These are phyloP conservation scores for Cucumis variabilis DNA, from an alignment of 331 rosid species.

Conservation along the genomic window DNA sequence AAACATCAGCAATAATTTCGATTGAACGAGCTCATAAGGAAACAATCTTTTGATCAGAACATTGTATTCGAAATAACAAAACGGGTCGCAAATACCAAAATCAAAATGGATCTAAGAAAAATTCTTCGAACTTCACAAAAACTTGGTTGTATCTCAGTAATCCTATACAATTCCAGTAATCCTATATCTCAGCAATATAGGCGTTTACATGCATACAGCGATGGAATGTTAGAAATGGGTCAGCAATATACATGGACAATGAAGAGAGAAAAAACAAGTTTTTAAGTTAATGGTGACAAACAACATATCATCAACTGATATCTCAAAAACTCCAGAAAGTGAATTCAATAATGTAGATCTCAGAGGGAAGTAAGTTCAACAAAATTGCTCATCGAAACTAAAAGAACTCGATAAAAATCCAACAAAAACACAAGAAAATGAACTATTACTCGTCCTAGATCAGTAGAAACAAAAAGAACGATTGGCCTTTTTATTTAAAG, in stretches of 20 bases:
- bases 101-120: background rate
- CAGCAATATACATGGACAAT: too few species aligned
- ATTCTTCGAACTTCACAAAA: background rate
- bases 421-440: constrained; percentile 16
- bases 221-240: background rate
- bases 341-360: background rate
- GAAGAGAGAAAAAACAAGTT: too few species aligned
- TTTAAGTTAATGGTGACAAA: background rate
- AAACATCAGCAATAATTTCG: too few species aligned
- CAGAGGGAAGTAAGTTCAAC: background rate
- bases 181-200: too few species aligned
- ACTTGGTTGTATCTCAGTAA: too few species aligned
- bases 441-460: constrained; percentile 15
- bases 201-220: background rate
- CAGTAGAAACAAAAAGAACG: background rate
- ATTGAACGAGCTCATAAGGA: too few species aligned
- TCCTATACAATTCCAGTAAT: too few species aligned
- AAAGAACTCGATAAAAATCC: background rate
- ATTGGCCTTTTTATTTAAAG: background rate
- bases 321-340: background rate
- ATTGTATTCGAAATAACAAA: background rate
- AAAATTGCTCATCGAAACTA: constrained; percentile 1
- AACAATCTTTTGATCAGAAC: too few species aligned
- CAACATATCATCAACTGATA: background rate
- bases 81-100: too few species aligned